Evolutionary conservation across 2,329 filamentous ascomycete genomes (phyloP), one percentile per base, ranked within the genome.

Genomic region (Lachnellula occidentalis): DNA sequence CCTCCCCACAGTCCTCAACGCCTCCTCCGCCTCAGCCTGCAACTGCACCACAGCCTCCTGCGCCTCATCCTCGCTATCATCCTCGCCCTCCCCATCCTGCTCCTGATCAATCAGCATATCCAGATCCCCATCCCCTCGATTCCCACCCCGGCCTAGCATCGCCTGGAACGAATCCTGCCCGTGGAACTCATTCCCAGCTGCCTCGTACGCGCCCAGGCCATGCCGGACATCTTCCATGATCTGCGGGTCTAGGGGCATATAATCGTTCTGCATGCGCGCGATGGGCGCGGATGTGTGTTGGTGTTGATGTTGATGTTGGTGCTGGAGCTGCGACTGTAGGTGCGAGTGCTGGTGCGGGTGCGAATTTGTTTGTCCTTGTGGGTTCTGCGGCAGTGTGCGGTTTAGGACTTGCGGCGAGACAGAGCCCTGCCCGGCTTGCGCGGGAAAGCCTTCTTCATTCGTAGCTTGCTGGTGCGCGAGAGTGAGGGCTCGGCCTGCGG

Each of bases 241-340:
- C 37, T 81, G 80, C 2, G 82, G 81, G 56, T 86, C 82, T 15
- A 42, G 74, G 2, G 81, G 80, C 68, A 84, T 73, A 42, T 78
- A 68, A 21, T 63, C 60, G 21, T 61, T 50, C 15, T 59, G 58
- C 56, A 63, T 62, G 12, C 58, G 54, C 39, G 72, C 69, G 39
- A 72, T 67, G 7, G 64, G 56, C 46, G 69, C 67, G 15, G 51
- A 19, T 22, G 53, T 22, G 48, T 58, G 56, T 15, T 53, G 49
- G 46, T 49, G 54, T 4, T 31, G 27, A 7, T 24, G 24, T 24
- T 24, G 24, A 9, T 27, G 27, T 27, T 27, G 36, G n/a, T 31
- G 27, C 27, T 31, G 27, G 27, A 2, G 37, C 27, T 56, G 45
- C 41, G 39, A 34, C 17, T 54, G 52, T n/a, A 50, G 48, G n/a